phyloP scores from a whole-genome alignment of 2,329 filamentous ascomycete genomes.

The Ascochyta lentis region DNA sequence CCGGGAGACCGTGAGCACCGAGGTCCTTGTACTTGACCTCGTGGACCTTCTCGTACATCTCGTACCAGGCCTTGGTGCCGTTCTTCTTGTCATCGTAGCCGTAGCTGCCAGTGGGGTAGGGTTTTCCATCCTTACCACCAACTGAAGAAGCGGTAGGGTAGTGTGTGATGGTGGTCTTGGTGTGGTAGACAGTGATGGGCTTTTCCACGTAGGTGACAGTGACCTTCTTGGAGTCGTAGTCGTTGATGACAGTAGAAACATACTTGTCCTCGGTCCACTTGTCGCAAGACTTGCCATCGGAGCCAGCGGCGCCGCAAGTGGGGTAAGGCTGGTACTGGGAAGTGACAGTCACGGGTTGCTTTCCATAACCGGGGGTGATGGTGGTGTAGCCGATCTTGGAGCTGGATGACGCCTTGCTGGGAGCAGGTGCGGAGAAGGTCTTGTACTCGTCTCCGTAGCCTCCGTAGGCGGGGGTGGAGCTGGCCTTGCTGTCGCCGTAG shows the following conservation, averaged over 20 bases:
- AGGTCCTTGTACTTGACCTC: conserved; percentile 38
- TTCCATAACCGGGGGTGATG: conserved; percentile 34
- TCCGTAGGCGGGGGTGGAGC: conserved; percentile 11
- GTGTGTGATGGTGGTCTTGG: conserved; percentile 37
- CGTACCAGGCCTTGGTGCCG: conserved; percentile 30
- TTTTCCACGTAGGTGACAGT: conserved; percentile 39
- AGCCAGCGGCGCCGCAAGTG: conserved; percentile 28
- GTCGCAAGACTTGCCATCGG: conserved; percentile 22
- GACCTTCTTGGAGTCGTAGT: conserved; percentile 32
- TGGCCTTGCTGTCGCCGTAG: conserved; percentile 10
- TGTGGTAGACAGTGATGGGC: conserved; percentile 36
- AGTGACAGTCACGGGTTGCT: conserved; percentile 40
- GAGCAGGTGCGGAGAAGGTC: conserved; percentile 15
- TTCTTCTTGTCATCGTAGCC: conserved; percentile 21
- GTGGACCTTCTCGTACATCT: conserved; percentile 41
- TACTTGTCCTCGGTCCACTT: conserved; percentile 33
- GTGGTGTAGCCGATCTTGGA: conserved; percentile 35
- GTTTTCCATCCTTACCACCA: conserved; percentile 8
- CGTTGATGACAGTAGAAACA: conserved; percentile 38
- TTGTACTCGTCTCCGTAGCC: conserved; percentile 9
- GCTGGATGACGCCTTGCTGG: conserved; percentile 16
- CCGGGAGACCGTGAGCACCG: conserved; percentile 36
- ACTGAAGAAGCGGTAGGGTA: conserved; percentile 23
- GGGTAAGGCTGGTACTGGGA: conserved; percentile 41
- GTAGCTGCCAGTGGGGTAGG: conserved; percentile 15